Conservation (phyloP, 306 rosid species). For the Astragalus glycyphyllos region DNA sequence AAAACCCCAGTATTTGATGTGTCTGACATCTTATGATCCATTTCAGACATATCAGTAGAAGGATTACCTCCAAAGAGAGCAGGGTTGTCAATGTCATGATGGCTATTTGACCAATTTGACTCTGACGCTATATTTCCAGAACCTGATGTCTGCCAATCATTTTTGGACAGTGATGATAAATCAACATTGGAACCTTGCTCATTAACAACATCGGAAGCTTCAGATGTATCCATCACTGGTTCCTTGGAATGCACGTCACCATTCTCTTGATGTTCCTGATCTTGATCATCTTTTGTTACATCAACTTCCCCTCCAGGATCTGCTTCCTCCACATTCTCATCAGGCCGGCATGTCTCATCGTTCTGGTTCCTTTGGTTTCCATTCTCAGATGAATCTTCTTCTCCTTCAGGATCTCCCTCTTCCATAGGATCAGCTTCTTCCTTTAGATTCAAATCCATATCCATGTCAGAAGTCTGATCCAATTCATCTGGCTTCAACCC, state of each 20-base stretch:
- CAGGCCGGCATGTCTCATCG: constrained; percentile 54
- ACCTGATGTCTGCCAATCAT: constrained; percentile 55
- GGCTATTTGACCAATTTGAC: constrained; percentile 55
- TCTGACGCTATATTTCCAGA: constrained; percentile 53
- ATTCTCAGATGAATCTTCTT: constrained; percentile 52
- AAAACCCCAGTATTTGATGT: constrained; percentile 65
- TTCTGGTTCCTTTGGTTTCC: constrained; percentile 43
- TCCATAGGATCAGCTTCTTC: constrained; percentile 57
- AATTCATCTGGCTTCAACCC: constrained; percentile 63
- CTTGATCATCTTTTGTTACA: constrained; percentile 54
- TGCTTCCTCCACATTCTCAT: constrained; percentile 76
- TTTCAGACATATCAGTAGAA: constrained; percentile 57
- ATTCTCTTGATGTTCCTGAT: constrained; percentile 54
- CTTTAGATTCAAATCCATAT: constrained; percentile 59
- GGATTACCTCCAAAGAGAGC: constrained; percentile 66
- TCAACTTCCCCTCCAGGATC: constrained; percentile 47
- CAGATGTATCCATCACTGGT: constrained; percentile 49
- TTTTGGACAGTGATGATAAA: constrained; percentile 57
- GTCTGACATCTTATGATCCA: constrained; percentile 62
- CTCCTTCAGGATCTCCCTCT: constrained; percentile 58
- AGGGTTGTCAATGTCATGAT: constrained; percentile 53
- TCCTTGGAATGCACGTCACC: constrained; percentile 49
- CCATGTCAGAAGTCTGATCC: constrained; percentile 58
- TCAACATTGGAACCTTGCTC: constrained; percentile 54
- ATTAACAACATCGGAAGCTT: constrained; percentile 47